A percentile compares a stretch with the other conserved stretches of the same genome.
phyloP scores from a whole-genome alignment of 192 early-diverging fungal genomes.

The Mortierella antarctica region DNA sequence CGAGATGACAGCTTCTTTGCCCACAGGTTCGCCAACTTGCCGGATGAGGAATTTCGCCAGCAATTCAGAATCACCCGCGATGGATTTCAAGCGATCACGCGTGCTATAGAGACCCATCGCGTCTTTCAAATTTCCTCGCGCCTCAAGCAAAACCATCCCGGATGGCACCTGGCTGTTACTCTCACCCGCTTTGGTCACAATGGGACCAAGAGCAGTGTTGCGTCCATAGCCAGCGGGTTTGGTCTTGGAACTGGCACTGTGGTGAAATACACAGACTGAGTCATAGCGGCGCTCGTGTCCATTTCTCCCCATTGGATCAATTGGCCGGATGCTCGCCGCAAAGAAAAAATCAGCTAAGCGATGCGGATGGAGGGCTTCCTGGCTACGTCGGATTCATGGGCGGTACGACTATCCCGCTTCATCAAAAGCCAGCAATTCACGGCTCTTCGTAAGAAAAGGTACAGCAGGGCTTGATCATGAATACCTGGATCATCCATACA shows the following conservation, averaged over 20 bases:
- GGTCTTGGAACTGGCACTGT: neutral
- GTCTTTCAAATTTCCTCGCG: slow-evolving; percentile 6
- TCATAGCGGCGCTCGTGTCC: slow-evolving; percentile 2
- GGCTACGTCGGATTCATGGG: slow-evolving; percentile 20
- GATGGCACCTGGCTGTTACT: slow-evolving; percentile 6
- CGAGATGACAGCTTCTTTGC: too few relatives aligned
- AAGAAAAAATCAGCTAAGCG: neutral
- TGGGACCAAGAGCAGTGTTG: neutral
- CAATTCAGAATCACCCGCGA: too few relatives aligned
- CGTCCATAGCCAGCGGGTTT: neutral
- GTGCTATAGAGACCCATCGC: too few relatives aligned
- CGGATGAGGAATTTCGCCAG: too few relatives aligned
- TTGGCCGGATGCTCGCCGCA: neutral
- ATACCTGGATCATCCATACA: too few relatives aligned
- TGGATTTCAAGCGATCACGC: too few relatives aligned
- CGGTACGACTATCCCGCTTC: slow-evolving; percentile 8
- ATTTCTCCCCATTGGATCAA: neutral
- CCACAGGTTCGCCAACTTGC: too few relatives aligned
- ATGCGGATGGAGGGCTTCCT: slow-evolving; percentile 17
- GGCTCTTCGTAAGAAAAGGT: slow-evolving; percentile 8
- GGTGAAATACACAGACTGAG: neutral
- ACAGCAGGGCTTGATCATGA: too few relatives aligned
- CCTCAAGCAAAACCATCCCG: slow-evolving; percentile 1
- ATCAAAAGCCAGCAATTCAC: neutral
- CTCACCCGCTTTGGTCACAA: slow-evolving; percentile 6